Evolutionary conservation across 2,329 filamentous ascomycete genomes (phyloP), one percentile per base, ranked within the genome.

Genomic region (Penicillium sp.): DNA sequence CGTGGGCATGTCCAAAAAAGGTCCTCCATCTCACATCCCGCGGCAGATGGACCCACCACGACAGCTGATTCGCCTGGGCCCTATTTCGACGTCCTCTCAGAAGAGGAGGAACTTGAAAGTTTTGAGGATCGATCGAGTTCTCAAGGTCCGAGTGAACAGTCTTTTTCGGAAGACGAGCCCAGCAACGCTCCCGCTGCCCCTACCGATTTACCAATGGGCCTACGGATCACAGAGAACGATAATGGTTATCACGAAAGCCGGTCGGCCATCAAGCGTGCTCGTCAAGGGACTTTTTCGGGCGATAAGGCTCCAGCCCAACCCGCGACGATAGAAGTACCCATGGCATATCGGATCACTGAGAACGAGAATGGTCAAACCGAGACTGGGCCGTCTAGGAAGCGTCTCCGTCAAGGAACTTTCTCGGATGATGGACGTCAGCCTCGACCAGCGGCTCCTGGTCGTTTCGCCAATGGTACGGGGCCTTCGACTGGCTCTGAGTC

Each of bases 351-450:
- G 19, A 22, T 42, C n/a, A 19, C 26, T n/a, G 53, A 44, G 7
- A 55, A 42, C 19, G 53, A 19, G 19, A 40, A 19, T 13, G 35
- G 53, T 5, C 30, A 26, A 4, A 17, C 51, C 15, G 53, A 44
- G 26, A 22, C 26, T 13, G 53, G 26, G 10, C 35, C 35, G 24
- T 24, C 17, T n/a, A 30, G 44, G 45, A 58, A 51, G 22, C 45
- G 24, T 33, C 33, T 47, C 13, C 42, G 55, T 50, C 55, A n/a
- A 30, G 17, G 28, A 24, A 40, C 33, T 4, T 15, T 15, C 22
- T 58, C 38, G 13, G 56, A 53, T 22, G 53, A 55, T 37, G 53
- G 26, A 28, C 22, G 22, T 45, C 37, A 38, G 6, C 19, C n/a
- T 1, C 26, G 26, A 28, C 24, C 53, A 44, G 37, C n/a, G 24